phyloP scores from a whole-genome alignment of 2,329 filamentous ascomycete genomes.

The Didymella exigua region DNA sequence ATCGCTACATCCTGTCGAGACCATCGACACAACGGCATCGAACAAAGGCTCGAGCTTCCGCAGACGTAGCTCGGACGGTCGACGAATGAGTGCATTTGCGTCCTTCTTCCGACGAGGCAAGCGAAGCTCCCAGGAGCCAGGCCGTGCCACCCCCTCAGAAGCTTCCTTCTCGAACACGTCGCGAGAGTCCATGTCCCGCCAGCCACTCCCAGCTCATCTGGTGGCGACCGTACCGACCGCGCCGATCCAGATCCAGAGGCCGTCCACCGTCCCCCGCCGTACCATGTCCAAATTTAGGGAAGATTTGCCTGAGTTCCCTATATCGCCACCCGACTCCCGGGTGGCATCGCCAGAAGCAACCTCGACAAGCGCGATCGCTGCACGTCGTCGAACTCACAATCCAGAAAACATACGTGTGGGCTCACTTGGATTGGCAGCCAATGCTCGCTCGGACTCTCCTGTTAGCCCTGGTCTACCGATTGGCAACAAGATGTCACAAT shows the following conservation, averaged over 20 bases:
- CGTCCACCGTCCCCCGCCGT: constrained; percentile 69
- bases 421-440: constrained; percentile 30
- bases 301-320: constrained; percentile 82
- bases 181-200: constrained; percentile 77
- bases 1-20: constrained; percentile 41
- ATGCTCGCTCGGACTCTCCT: constrained; percentile 51
- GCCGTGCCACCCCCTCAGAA: constrained; percentile 68
- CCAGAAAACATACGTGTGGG: constrained; percentile 43
- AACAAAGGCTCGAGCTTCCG: constrained; percentile 33
- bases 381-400: constrained; percentile 47
- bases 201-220: constrained; percentile 58
- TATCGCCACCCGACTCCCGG: constrained; percentile 84
- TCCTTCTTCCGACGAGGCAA: constrained; percentile 73
- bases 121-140: constrained; percentile 56
- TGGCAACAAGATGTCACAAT: constrained; percentile 68
- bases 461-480: constrained; percentile 41
- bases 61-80: constrained; percentile 45
- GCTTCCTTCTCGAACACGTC: constrained; percentile 82
- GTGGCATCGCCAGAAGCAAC: constrained; percentile 77
- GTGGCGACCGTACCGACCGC: constrained; percentile 47
- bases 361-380: constrained; percentile 48
- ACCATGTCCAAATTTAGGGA: constrained; percentile 92
- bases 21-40: constrained; percentile 38
- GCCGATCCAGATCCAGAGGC: constrained; percentile 52
- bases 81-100: constrained; percentile 44